phyloP scores from a whole-genome alignment of 805 yeast species.

The Myxozyma mucilagina region DNA sequence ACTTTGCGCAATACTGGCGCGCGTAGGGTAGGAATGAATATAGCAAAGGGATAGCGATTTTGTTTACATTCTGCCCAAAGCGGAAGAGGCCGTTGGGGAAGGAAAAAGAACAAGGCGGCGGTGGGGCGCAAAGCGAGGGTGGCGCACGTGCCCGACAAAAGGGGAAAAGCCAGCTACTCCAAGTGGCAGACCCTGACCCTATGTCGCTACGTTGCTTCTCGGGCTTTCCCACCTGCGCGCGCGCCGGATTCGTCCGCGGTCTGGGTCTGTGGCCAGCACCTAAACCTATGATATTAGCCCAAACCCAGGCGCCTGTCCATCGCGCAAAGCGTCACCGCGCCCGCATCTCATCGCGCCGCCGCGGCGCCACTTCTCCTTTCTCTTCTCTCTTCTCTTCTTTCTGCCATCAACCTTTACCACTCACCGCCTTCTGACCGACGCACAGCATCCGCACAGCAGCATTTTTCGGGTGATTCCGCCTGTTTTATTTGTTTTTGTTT shows the following conservation, averaged over 20 bases:
- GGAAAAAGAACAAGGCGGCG: not conserved
- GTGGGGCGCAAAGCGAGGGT: not conserved
- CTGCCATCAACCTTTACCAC: not conserved
- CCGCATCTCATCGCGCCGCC: conserved; percentile 14
- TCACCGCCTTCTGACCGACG: not conserved
- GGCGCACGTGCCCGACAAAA: conserved; percentile 1
- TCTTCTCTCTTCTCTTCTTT: conserved; percentile 1
- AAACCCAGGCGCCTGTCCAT: not conserved
- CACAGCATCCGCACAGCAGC: not conserved
- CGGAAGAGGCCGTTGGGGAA: not conserved
- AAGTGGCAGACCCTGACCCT: conserved; percentile 19
- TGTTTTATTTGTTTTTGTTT: not conserved
- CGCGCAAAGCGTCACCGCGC: conserved; percentile 7
- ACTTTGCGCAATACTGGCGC: conserved; percentile 97
- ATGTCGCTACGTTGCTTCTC: conserved; percentile 22
- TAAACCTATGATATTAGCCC: conserved; percentile 16
- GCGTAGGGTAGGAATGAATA: conserved; percentile 47
- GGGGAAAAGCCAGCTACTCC: not conserved
- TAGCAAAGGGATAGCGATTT: not conserved
- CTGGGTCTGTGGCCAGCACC: not conserved
- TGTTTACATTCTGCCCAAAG: not conserved
- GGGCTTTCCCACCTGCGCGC: conserved; percentile 20
- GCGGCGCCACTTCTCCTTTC: conserved; percentile 8
- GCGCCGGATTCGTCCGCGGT: not conserved
- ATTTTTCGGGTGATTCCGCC: not conserved